phyloP scores from a whole-genome alignment of 2,329 filamentous ascomycete species.

The Aplosporella prunicola region DNA sequence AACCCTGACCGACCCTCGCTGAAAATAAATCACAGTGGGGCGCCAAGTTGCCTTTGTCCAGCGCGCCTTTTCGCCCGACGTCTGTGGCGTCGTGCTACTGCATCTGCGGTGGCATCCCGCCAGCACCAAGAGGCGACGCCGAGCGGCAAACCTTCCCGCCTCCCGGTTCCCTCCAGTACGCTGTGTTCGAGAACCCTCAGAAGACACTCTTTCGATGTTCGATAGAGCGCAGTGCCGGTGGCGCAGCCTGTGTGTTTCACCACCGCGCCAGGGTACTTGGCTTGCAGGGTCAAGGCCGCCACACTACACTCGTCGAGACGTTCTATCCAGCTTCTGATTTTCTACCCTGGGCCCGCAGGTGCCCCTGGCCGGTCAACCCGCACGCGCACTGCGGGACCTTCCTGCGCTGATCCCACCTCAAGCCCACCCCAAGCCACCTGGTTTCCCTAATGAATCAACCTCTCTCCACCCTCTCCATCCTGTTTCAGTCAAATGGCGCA shows the following conservation, averaged over 20 bases:
- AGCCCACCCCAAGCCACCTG: too few species aligned
- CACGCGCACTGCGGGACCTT: neutral
- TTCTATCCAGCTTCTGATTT: conserved; percentile 2
- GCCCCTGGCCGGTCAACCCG: conserved; percentile 1
- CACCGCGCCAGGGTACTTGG: neutral
- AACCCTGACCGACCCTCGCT: conserved; percentile 1
- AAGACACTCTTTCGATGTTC: too few species aligned
- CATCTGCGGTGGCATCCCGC: neutral
- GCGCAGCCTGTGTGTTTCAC: too few species aligned
- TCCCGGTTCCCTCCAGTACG: too few species aligned
- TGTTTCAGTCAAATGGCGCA: too few species aligned
- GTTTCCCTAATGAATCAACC: too few species aligned
- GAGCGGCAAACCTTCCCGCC: too few species aligned
- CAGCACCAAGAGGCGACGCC: neutral
- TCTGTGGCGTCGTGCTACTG: conserved; percentile 3
- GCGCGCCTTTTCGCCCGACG: neutral
- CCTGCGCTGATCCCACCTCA: conserved; percentile 8
- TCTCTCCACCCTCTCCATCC: too few species aligned
- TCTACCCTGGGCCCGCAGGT: too few species aligned
- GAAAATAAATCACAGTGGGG: conserved; percentile 7
- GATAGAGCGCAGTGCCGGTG: too few species aligned
- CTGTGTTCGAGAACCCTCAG: too few species aligned
- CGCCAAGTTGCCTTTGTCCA: conserved; percentile 6
- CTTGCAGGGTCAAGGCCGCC: conserved; percentile 1
- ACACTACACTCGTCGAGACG: conserved; percentile 1